Evolutionary conservation across 73 alveolate genomes (phyloP), one percentile per base, ranked within the genome.

Genomic region (Blepharisma japonicum): DNA sequence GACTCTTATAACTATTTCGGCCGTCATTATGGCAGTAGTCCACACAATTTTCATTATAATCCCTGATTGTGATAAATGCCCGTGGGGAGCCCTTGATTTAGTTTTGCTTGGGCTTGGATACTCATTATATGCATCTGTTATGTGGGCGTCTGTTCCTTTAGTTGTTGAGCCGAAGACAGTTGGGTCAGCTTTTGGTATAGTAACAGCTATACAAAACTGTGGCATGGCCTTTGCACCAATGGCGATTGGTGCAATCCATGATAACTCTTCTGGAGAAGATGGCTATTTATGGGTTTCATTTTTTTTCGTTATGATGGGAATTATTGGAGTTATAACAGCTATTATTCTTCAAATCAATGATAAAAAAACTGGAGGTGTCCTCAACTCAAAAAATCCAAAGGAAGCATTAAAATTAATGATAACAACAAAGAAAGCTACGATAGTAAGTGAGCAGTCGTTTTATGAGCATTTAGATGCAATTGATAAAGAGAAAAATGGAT

Each of bases 141-240:
- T 93, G 27, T 93, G 98, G 98, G 86, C 94, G 14, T 83, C 91
- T 47, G 81, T 92, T 78, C 94, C 95, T 23, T 87, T 86, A 54
- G 88, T 82, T 11, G 93, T 87, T 23, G 84, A 86, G 55, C 82
- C 93, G 18, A 79, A 78, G 48, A 82, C 89, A 7, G 98, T 89
- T 0, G 98, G 98, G 42, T 72, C 98, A 39, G 98, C 98, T 27
- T 92, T 83, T 72, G 98, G 98, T 45, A 56, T 89, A 47, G 86
- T 84, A 0, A 89, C 92, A 20, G 94, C 96, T 45, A 83, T 92
- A n/a, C 83, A 89, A 51, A 92, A 92, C 68, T 87, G 78, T 38
- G 98, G 96, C n/a, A 70, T 82, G 71, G 89, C 91, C 21, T 46
- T 92, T 20, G 87, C 85, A 8, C 94, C 94, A 21, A 49, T 85